phyloP scores from a whole-genome alignment of 83 land plant species.

The Diphasiastrum complanatum region DNA sequence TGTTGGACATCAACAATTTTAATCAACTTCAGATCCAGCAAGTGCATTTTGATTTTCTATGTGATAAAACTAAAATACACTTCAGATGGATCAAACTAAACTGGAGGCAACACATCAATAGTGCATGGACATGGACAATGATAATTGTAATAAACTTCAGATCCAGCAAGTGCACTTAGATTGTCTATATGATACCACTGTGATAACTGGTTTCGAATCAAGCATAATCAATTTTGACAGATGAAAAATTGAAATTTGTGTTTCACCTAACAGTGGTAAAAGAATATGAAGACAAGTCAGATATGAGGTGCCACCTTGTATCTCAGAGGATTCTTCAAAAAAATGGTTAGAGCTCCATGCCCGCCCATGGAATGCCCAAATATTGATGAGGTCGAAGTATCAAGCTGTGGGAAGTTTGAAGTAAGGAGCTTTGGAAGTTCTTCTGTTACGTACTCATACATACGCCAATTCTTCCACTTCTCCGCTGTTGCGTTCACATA shows the following conservation, averaged over 20 bases:
- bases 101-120: too few relatives aligned
- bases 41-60: too few relatives aligned
- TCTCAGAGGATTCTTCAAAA: constrained; percentile 70
- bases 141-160: too few relatives aligned
- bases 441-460: constrained; percentile 96
- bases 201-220: too few relatives aligned
- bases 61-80: too few relatives aligned
- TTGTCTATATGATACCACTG: too few relatives aligned
- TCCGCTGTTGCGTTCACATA: constrained; percentile 95
- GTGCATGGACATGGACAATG: too few relatives aligned
- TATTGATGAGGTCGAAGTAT: constrained; percentile 70
- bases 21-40: too few relatives aligned
- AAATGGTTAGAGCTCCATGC: constrained; percentile 94
- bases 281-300: not conserved
- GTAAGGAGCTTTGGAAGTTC: constrained; percentile 71
- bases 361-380: constrained; percentile 99
- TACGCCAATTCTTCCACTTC: constrained; percentile 99
- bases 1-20: too few relatives aligned
- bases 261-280: constrained; percentile 2
- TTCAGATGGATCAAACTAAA: too few relatives aligned
- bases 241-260: not conserved
- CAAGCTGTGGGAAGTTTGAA: constrained; percentile 70
- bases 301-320: constrained; percentile 54
- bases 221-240: not conserved
- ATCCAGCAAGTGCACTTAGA: too few relatives aligned